Evolutionary conservation across 768 basidiomycete genomes (phyloP), one percentile per base, ranked within the genome.

Genomic region (Lactifluus piperatus): DNA sequence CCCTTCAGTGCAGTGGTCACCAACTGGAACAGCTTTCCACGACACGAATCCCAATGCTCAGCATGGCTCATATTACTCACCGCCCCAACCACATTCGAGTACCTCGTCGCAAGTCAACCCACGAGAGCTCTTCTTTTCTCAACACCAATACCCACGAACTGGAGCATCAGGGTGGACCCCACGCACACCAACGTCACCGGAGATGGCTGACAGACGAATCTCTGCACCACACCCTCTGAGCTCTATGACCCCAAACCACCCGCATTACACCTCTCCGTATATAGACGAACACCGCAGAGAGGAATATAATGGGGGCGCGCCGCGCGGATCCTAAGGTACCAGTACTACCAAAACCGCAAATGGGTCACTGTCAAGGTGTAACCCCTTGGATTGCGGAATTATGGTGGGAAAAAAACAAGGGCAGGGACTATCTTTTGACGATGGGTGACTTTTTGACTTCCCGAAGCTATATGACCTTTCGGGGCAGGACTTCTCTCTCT

Each of bases 61-160:
- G 27, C 51, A 54, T 4, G 14, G 26, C 20, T 34, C 58, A 16
- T 60, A 55, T 11, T 60, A 55, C n/a, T 34, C 58, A 44, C 58
- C 44, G 20, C 5, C 47, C 1, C 58, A 55, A 26, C 53, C 49
- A 36, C 58, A 60, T 3, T 9, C 41, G 26, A 30, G 47, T 32
- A 43, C 53, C 18, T 60, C 58, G 16, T 48, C 58, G 16, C 20
- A 50, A 8, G 11, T 37, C 48, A 44, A 34, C 3, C 54, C 43
- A n/a, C 32, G 58, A 18, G 58, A 60, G 18, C 53, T 44, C 16
- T 60, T 50, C 49, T 49, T 47, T n/a, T 43, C 58, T 34, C 58
- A 34, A 34, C 30, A 30, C 4, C 46, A 41, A n/a, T 55, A 54
- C 41, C 10, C 26, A 13, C 30, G 53, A 49, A 48, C 58, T 14